Conservation (phyloP, 2,329 filamentous ascomycete genomes). For the Phyllosticta citrichinensis region DNA sequence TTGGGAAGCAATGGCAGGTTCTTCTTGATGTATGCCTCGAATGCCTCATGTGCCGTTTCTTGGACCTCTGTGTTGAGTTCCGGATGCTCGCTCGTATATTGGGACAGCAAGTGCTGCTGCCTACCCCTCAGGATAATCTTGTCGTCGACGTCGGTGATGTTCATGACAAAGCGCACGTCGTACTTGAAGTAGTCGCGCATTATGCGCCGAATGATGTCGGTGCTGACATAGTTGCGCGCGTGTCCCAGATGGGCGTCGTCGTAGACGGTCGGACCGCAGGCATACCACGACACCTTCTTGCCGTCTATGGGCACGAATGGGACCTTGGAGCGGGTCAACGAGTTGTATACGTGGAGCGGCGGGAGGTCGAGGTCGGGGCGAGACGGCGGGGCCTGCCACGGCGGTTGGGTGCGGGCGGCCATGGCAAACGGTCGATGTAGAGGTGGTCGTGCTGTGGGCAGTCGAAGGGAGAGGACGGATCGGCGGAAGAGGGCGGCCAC, state of each 20-base stretch:
- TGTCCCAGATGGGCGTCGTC: slow-evolving; percentile 76
- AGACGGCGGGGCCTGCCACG: slow-evolving; percentile 27
- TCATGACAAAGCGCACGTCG: slow-evolving; percentile 81
- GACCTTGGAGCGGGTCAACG: slow-evolving; percentile 62
- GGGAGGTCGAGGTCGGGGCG: slow-evolving; percentile 28
- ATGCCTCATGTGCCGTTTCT: slow-evolving; percentile 41
- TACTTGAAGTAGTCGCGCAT: slow-evolving; percentile 75
- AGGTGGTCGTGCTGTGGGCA: background rate
- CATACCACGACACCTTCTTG: slow-evolving; percentile 72
- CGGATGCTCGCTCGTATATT: slow-evolving; percentile 50
- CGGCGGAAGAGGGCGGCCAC: slow-evolving; percentile 5
- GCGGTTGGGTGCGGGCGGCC: slow-evolving; percentile 27
- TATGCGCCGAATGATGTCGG: slow-evolving; percentile 78
- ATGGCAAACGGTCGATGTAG: slow-evolving; percentile 24
- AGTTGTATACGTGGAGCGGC: slow-evolving; percentile 70
- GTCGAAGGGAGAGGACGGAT: slow-evolving; percentile 13
- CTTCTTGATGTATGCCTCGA: slow-evolving; percentile 52
- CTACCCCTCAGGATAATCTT: slow-evolving; percentile 58
- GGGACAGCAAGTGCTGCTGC: slow-evolving; percentile 65
- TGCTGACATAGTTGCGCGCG: slow-evolving; percentile 82
- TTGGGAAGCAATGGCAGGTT: slow-evolving; percentile 49
- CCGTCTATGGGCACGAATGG: slow-evolving; percentile 65
- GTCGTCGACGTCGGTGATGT: slow-evolving; percentile 58
- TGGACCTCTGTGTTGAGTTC: slow-evolving; percentile 36
- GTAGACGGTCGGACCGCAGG: slow-evolving; percentile 75